Evolutionary conservation across 176 grass and related monocot genomes (phyloP), one percentile per base, ranked within the genome.

Genomic region (Pontederia paniculata): DNA sequence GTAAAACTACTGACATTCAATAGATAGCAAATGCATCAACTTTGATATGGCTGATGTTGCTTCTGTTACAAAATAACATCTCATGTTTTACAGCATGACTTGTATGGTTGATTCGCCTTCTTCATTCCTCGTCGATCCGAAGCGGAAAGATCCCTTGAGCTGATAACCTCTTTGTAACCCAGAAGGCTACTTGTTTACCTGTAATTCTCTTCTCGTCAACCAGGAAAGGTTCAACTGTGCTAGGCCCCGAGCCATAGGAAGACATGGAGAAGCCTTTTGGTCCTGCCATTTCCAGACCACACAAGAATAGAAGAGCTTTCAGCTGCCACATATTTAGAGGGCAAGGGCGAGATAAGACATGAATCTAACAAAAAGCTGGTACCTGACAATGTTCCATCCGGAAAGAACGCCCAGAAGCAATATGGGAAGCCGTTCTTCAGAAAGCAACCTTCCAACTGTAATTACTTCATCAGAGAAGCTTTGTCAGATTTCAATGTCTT

Each of bases 111-210:
- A 4, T 8, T 2, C 17, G 20, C 12, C 19, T 9, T 44, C 11
- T 19, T 52, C 72, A 20, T 14, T 52, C 41, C 51, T 59, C 9
- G 5, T 83, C 76, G 20, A 72, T 74, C 56, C 55, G 76, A 75
- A 84, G 88, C 0, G 82, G 82, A 28, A 89, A 73, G 51, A 97
- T 81, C 15, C 93, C 93, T 76, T 97, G 91, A 54, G 86, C 86
- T 50, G 93, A 77, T 71, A 97, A 69, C 77, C 91, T 81, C 70
- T 97, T 97, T 51, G 76, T 71, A 18, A 97, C 83, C 91, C 91
- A 97, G 72, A 91, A 97, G 25, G 84, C 86, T 31, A 96, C 79
- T 47, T 71, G 72, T 67, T 74, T 75, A 14, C 69, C 12, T 17
- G 76, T 78, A 42, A 89, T 60, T 76, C 72, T 96, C 68, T 83